Evolutionary conservation across 2,329 filamentous ascomycete species (phyloP).

Genomic region (Ophiostoma sp.): DNA sequence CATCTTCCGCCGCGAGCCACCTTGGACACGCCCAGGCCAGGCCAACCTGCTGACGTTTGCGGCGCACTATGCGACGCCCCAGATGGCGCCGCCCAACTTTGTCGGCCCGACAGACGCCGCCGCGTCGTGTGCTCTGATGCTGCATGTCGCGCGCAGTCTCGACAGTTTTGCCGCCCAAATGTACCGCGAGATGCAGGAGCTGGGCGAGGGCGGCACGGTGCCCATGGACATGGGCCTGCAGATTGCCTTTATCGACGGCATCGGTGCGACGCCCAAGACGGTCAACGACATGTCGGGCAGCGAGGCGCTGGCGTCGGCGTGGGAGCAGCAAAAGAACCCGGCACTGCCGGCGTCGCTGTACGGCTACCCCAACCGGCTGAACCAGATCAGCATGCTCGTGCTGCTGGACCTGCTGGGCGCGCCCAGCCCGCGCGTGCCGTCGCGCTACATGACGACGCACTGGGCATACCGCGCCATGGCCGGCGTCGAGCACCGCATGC

Average conservation of each 20-base stretch:
- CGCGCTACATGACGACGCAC: slow-evolving; percentile 70
- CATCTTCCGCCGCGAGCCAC: slow-evolving; percentile 71
- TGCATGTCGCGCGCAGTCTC: slow-evolving; percentile 68
- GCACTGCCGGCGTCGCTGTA: slow-evolving; percentile 57
- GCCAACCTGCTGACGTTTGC: slow-evolving; percentile 70
- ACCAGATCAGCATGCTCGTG: slow-evolving; percentile 74
- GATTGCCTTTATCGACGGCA: slow-evolving; percentile 75
- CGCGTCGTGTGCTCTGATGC: slow-evolving; percentile 75
- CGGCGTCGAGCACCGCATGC: slow-evolving; percentile 58
- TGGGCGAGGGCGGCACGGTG: slow-evolving; percentile 48
- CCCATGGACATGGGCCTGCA: slow-evolving; percentile 71
- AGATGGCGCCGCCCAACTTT: slow-evolving; percentile 62
- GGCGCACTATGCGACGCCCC: slow-evolving; percentile 77
- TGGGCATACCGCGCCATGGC: slow-evolving; percentile 73
- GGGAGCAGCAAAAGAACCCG: slow-evolving; percentile 62
- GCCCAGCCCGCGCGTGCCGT: slow-evolving; percentile 60
- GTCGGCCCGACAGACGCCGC: slow-evolving; percentile 82
- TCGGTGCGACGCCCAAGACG: slow-evolving; percentile 51
- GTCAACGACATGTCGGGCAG: slow-evolving; percentile 4
- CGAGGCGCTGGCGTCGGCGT: slow-evolving; percentile 60
- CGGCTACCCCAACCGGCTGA: slow-evolving; percentile 62
- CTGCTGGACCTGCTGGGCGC: slow-evolving; percentile 62
- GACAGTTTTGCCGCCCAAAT: slow-evolving; percentile 68
- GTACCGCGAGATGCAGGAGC: slow-evolving; percentile 62
- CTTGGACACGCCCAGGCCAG: slow-evolving; percentile 64